Evolutionary conservation across 768 basidiomycete genomes (phyloP), one percentile per base, ranked within the genome.

Genomic region (Lanmaoa pseudosensibilis): DNA sequence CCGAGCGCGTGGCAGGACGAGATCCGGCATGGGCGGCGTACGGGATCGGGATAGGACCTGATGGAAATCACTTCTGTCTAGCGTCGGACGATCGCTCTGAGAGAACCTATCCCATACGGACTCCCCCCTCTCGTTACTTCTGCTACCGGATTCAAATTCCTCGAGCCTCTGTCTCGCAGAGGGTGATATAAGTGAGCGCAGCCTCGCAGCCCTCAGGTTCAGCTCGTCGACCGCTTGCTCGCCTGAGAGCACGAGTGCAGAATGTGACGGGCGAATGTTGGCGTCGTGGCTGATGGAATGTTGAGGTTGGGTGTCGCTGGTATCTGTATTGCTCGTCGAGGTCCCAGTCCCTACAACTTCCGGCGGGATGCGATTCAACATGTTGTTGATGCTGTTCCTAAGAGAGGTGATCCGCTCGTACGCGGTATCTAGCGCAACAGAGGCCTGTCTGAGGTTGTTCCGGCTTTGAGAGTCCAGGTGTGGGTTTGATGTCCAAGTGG

Each of bases 371-470:
- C 70, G 67, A 59, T 64, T 66, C 62, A 73, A 58, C 57, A 83
- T 69, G 56, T 75, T 74, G 49, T 78, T 69, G 36, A 86, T 74
- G 58, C 75, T 82, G 32, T 76, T 77, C 56, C 83, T 78, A 48
- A 84, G 77, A 67, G 80, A 78, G 47, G 78, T 77, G 64, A 85
- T 80, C 45, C 81, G 78, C 58, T 74, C 76, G 67, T 81, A 83
- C 21, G 82, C 83, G 36, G 78, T 76, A 52, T 83, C 80, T 38
- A 85, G 71, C 8, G 79, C 79, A n/a, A 73, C 70, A 39, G 83
- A 78, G n/a, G 82, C 81, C 53, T 78, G 75, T 34, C 79, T 78
- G 32, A 83, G 69, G 64, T 62, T 77, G 45, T 66, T 66, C 53
- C 75, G 75, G 46, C 74, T 71, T 36, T 69, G 67, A 37, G 59